Conservation (phyloP, 23 red algal genomes). For the Gracilariopsis chorda region DNA sequence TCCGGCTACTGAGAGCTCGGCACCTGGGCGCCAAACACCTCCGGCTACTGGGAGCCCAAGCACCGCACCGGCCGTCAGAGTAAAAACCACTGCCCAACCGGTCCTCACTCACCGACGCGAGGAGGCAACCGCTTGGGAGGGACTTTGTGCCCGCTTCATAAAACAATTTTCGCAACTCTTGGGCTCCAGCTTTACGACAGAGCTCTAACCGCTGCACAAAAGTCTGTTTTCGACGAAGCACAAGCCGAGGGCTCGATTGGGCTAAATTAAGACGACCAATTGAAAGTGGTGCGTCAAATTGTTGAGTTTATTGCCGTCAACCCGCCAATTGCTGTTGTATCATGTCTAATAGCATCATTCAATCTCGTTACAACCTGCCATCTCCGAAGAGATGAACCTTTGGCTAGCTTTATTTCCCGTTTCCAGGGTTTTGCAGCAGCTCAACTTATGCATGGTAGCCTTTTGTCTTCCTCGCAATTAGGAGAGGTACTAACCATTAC, state of each 20-base stretch:
- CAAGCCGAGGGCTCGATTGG: background rate
- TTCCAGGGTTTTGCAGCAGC: background rate
- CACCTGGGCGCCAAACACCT: too few species aligned
- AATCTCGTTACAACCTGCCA: background rate
- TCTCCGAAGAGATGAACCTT: background rate
- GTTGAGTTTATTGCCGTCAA: background rate
- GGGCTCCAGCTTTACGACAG: conserved; percentile 17
- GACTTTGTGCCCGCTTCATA: too few species aligned
- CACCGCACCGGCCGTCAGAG: too few species aligned
- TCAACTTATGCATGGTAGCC: background rate
- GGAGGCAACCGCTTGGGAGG: too few species aligned
- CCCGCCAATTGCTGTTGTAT: background rate
- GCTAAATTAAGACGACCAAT: background rate
- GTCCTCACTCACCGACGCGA: too few species aligned
- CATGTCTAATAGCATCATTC: background rate
- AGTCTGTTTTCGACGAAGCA: background rate
- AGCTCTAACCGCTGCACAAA: background rate
- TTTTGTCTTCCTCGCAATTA: background rate
- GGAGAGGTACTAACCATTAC: conserved; percentile 9
- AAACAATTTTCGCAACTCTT: conserved; percentile 14
- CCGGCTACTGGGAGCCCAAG: too few species aligned
- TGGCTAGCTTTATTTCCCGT: background rate
- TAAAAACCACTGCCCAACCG: too few species aligned
- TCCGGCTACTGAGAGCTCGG: too few species aligned
- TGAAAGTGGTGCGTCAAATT: background rate